Evolutionary conservation across 441 rosid genomes (phyloP), one percentile per base, ranked within the genome.

Genomic region (Cnidoscolus chayamansa): DNA sequence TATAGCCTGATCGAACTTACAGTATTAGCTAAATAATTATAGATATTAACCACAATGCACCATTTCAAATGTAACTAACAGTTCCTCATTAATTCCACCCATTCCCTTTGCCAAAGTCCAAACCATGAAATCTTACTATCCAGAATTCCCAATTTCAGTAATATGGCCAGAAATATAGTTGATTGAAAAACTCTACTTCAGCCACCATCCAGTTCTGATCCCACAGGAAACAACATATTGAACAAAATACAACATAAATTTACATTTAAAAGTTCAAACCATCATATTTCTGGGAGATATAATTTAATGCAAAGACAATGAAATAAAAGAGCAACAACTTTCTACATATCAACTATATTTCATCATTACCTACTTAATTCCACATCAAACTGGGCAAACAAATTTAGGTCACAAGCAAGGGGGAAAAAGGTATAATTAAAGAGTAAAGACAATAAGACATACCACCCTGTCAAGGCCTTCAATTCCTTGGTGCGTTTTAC

Each of bases 401-500:
- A 19, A 45, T 32, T 71, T 12, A 50, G 63, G 67, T 31, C 61
- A 49, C 54, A 55, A 55, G 54, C 74, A 76, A 40, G 71, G 37
- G 62, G 58, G 49, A 25, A 67, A 43, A 62, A 62, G 32, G 17
- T 9, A 32, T 25, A 64, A 54, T 30, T 32, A 72, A 73, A 77
- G 75, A 57, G 71, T 12, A 68, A 73, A 85, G 17, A 25, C 25
- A 25, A 25, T 25, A 25, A 25, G 25, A 74, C 88, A 59, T 89
- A 95, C 98, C 99, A 95, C 67, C 97, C 99, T 0, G 84, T 82
- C 79, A 95, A 81, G 80, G 93, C 91, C 76, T 89, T 90, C 49
- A 95, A 77, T 76, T 92, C 99, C 86, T 86, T 89, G 57, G 91
- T 91, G 81, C 97, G 89, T 77, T 88, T 95, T n/a, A 89, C 91